Percentiles rank a stretch among this genome's conserved stretches.
These are phyloP conservation scores for Macrophomina phaseolina DNA, from an alignment of 2,329 filamentous ascomycete genomes.

Conservation along the genomic window DNA sequence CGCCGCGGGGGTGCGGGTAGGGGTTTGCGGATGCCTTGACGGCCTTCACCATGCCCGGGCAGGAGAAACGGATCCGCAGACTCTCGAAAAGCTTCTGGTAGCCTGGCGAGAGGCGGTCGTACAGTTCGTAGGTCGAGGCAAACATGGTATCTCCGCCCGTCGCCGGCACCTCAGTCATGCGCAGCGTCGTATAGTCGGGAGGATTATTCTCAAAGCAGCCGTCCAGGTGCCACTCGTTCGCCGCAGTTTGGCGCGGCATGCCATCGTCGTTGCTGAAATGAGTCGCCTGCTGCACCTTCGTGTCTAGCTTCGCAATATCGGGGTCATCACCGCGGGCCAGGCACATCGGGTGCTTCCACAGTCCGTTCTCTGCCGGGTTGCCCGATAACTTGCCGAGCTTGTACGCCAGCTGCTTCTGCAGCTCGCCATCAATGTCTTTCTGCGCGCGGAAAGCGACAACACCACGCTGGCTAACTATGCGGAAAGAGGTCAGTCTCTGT, in stretches of 20 bases:
- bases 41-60: constrained; percentile 35
- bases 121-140: constrained; percentile 51
- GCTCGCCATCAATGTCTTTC: constrained; percentile 53
- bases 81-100: constrained; percentile 29
- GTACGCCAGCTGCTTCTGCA: constrained; percentile 60
- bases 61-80: constrained; percentile 37
- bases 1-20: constrained; percentile 31
- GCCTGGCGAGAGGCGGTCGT: constrained; percentile 25
- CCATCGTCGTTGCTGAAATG: constrained; percentile 34
- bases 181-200: constrained; percentile 47
- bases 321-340: constrained; percentile 49
- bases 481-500: constrained; percentile 23
- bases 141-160: constrained; percentile 49
- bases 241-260: constrained; percentile 38
- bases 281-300: constrained; percentile 37
- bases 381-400: constrained; percentile 63
- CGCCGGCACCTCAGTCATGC: constrained; percentile 41
- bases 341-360: constrained; percentile 66
- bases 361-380: constrained; percentile 59
- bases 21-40: constrained; percentile 37
- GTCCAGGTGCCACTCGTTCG: constrained; percentile 59
- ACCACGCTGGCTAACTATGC: constrained; percentile 56
- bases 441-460: constrained; percentile 62
- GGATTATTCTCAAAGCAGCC: constrained; percentile 48
- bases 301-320: constrained; percentile 45